These are phyloP conservation scores for Penicillium sp. DNA, from an alignment of 2,329 filamentous ascomycete genomes.

Conservation along the genomic window DNA sequence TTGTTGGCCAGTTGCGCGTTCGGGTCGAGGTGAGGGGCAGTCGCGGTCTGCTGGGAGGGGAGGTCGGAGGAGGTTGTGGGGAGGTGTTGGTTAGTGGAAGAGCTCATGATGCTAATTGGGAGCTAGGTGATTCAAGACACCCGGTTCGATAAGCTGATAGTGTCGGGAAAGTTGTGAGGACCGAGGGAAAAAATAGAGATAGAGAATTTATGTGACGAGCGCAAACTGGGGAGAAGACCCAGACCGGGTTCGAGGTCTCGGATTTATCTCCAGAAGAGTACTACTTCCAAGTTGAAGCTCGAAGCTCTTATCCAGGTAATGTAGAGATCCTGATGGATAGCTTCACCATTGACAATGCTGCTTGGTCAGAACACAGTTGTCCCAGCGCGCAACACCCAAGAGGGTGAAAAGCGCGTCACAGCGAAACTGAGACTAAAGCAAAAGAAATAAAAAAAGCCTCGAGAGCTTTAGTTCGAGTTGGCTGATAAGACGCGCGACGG, in stretches of 20 bases:
- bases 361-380: background rate
- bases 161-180: background rate
- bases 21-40: conserved; percentile 32
- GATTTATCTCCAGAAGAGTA: background rate
- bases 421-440: background rate
- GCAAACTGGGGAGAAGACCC: no score
- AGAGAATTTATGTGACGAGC: background rate
- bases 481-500: conserved; percentile 27
- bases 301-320: conserved; percentile 4
- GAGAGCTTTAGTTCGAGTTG: conserved; percentile 14
- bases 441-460: background rate
- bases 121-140: background rate
- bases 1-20: conserved; percentile 28
- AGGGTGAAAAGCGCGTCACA: conserved; percentile 14
- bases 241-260: background rate
- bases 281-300: background rate
- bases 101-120: conserved; percentile 26
- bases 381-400: conserved; percentile 13
- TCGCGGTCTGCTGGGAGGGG: conserved; percentile 17
- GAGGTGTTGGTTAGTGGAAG: conserved; percentile 31
- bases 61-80: conserved; percentile 30
- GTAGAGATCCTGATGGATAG: background rate
- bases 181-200: background rate
- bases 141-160: conserved; percentile 5
- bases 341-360: background rate